Conservation (phyloP, 2,329 filamentous ascomycete species). For the Gnomoniopsis smithogilvyi region DNA sequence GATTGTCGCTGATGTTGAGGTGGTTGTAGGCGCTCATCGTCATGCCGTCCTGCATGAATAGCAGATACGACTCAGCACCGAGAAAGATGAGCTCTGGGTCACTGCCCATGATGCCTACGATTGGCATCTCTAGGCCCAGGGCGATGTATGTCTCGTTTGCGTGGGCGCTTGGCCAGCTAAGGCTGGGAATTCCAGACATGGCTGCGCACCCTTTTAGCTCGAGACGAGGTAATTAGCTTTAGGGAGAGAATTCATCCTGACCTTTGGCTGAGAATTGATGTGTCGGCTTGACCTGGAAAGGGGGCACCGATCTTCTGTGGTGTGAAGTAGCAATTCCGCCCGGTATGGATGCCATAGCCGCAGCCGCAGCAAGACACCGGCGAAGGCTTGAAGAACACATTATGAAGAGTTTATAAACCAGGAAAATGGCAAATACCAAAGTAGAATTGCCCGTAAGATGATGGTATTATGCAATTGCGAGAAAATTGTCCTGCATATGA, state of each 20-base stretch:
- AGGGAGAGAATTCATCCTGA: not conserved
- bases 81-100: slow-evolving; percentile 14
- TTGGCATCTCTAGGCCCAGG: slow-evolving; percentile 16
- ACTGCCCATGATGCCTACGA: slow-evolving; percentile 12
- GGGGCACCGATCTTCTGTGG: slow-evolving; percentile 18
- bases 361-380: slow-evolving; percentile 2
- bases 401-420: not conserved
- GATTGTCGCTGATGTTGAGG: slow-evolving; percentile 15
- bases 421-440: not conserved
- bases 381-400: not conserved
- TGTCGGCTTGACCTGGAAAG: slow-evolving; percentile 10
- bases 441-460: too few relatives aligned
- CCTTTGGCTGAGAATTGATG: not conserved
- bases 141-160: slow-evolving; percentile 10
- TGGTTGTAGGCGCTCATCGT: slow-evolving; percentile 6
- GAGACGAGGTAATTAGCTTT: not conserved
- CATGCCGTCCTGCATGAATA: slow-evolving; percentile 18
- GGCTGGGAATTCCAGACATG: slow-evolving; percentile 7
- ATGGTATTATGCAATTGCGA: not conserved
- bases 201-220: not conserved
- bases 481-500: not conserved
- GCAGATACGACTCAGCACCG: slow-evolving; percentile 13
- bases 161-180: slow-evolving; percentile 9
- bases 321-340: slow-evolving; percentile 22
- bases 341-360: slow-evolving; percentile 14